Base-by-base conservation (phyloP, 352 stramenopile genomes). In the Globisporangium takayamanum region DNA sequence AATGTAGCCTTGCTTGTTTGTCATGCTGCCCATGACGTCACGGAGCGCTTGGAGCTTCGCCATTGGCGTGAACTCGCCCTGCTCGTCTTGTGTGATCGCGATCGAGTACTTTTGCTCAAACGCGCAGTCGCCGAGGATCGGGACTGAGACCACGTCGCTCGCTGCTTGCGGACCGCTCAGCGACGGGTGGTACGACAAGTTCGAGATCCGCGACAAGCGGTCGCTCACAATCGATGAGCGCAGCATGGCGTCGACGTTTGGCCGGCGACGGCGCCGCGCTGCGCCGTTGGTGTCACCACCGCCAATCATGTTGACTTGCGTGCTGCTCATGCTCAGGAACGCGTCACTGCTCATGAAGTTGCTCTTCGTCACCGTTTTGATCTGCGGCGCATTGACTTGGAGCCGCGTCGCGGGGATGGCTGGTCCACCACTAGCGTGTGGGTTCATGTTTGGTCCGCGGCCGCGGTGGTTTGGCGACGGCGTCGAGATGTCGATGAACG, bases 11-110 rank as follows among this genome's bases (percentile, higher is more conserved):
- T 73, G 62, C 57, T 77, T 78, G 60, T 76, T 75, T n/a, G 74
- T 67, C 57, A 94, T 88, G 53, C 62, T 72, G 33, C 58, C 78
- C 69, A 94, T 87, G n/a, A 87, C 70, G n/a, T 92, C 80, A 5
- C 81, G 82, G 33, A 92, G 67, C 53, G 76, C 76, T 28, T 88
- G 71, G 25, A 90, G 66, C 57, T 88, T 84, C 25, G 72, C 66
- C 63, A 90, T 77, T 1, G 80, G 71, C 11, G 64, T 82, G 53
- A 73, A 72, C 49, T 48, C 49, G 44, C 47, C 28, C 6, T 70
- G 45, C 11, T 78, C 68, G 49, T 84, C 68, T 72, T 89, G 80
- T 41, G 72, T 80, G 62, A 89, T 83, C 20, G 68, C 72, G 42
- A 89, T 74, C 49, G 57, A 76, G 58, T 88, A 88, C 59, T 88